These are phyloP conservation scores for Dillenia turbinata DNA, from an alignment of 164 flowering plant species.

Conservation along the genomic window DNA sequence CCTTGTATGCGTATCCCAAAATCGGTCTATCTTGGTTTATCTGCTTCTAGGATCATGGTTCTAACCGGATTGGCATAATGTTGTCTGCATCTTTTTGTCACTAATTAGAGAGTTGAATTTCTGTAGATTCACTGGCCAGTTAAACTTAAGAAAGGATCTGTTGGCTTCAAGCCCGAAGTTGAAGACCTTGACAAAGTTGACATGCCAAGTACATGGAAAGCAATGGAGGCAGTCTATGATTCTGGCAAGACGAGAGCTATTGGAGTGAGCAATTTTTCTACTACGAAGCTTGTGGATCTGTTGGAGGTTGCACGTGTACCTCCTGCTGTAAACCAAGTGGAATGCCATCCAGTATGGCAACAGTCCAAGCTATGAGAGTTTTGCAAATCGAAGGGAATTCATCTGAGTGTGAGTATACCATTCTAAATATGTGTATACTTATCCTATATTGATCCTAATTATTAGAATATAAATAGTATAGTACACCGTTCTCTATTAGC, in stretches of 20 bases:
- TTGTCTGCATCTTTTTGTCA: too few relatives aligned
- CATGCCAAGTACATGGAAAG: conserved; percentile 73
- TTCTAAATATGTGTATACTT: too few relatives aligned
- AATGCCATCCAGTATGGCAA: conserved; percentile 79
- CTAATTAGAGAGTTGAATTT: too few relatives aligned
- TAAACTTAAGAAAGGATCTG: conserved; percentile 41
- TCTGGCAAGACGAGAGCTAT: conserved; percentile 78
- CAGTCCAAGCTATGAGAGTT: conserved; percentile 47
- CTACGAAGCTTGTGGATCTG: conserved; percentile 61
- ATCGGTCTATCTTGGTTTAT: background rate
- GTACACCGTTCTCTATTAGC: too few relatives aligned
- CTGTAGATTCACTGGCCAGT: conserved; percentile 90
- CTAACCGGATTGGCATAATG: too few relatives aligned
- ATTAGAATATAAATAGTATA: too few relatives aligned
- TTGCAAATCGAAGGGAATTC: conserved; percentile 68
- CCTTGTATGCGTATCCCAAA: conserved; percentile 48
- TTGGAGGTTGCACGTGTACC: conserved; percentile 62
- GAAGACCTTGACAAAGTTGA: conserved; percentile 36
- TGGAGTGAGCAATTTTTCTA: conserved; percentile 86
- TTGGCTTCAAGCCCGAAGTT: conserved; percentile 49
- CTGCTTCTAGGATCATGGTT: too few relatives aligned
- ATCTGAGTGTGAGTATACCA: conserved; percentile 58
- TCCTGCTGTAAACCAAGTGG: conserved; percentile 86
- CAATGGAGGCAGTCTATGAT: conserved; percentile 76
- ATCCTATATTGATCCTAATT: too few relatives aligned